Base-by-base conservation (phyloP, 2,329 filamentous ascomycete species). In the Hypocrella siamensis region DNA sequence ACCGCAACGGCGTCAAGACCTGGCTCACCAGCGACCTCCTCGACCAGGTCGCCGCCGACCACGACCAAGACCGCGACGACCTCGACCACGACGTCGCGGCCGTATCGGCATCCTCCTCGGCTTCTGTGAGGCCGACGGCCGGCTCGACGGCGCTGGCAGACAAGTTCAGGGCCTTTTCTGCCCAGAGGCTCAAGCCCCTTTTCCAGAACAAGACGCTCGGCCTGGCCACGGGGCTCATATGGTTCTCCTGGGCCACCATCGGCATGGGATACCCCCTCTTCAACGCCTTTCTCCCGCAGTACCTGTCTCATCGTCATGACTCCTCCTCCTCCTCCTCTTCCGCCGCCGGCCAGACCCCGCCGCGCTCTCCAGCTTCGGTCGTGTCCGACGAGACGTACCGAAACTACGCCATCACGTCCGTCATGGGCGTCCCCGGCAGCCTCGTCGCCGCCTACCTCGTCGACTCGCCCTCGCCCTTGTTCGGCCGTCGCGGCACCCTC, bases 281-380 rank as follows among this genome's bases (percentile, higher is more conserved):
- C 67, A 90, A 90, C 52, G 79, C 80, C 32, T 92, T 92, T 56
- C 65, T 93, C n/a, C 84, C 84, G 1, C 80, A 90, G 42, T 90
- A 90, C 47, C 70, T 92, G 36, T 70, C 75, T 17, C 52, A 46
- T 22, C 67, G 73, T 34, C 66, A 70, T 17, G 55, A 10, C n/a
- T n/a, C n/a, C n/a, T n/a, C n/a, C n/a, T n/a, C n/a, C n/a, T n/a
- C 55, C 21, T 60, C 40, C 18, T 54, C 54, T 19, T 60, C 40
- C 10, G 47, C 40, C 15, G 39, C 41, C 4, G 39, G 35, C 19
- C 14, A 24, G 12, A 17, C 21, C 11, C 14, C 17, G n/a, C 40
- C 47, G 12, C 42, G 48, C 11, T 48, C 48, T 19, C 47, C 56
- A 30, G 49, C 47, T 8, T 45, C 50, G 17, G 41, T 47, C 17